A percentile compares a stretch with the other conserved stretches of the same genome.
These are phyloP conservation scores for Xylariaceae sp. DNA, from an alignment of 2,329 filamentous ascomycete species.

Conservation along the genomic window DNA sequence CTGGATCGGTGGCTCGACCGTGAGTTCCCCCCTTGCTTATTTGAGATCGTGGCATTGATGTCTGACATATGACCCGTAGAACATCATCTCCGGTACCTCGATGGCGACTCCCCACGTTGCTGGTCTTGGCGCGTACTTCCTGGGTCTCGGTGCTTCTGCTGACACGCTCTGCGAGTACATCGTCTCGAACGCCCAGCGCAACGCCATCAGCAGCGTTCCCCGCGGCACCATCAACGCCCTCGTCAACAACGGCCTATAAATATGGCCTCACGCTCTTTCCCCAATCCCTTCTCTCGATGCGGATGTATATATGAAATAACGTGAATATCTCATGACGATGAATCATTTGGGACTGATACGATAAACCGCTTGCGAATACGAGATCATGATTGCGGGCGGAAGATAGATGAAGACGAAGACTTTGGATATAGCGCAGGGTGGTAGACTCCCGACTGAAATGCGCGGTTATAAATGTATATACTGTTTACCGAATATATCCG, in stretches of 20 bases:
- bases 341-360: background rate
- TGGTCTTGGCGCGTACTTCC: conserved; percentile 54
- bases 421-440: background rate
- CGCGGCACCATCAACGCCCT: conserved; percentile 33
- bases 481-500: background rate
- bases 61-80: conserved; percentile 28
- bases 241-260: conserved; percentile 30
- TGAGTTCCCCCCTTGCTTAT: conserved; percentile 15
- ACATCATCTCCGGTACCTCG: conserved; percentile 51
- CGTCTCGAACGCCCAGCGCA: conserved; percentile 35
- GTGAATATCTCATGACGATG: background rate
- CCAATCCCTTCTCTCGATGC: background rate
- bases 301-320: conserved; percentile 2
- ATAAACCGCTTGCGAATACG: conserved; percentile 6
- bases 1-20: conserved; percentile 32
- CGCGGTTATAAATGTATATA: background rate
- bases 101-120: conserved; percentile 59
- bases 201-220: conserved; percentile 35
- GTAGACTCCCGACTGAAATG: background rate
- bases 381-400: background rate
- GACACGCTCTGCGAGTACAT: conserved; percentile 40
- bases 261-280: background rate
- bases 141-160: conserved; percentile 41
- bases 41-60: background rate
- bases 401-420: background rate